Evolutionary conservation across 495 filamentous ascomycete genomes (phyloP).

Genomic region (Aspergillus baeticus): DNA sequence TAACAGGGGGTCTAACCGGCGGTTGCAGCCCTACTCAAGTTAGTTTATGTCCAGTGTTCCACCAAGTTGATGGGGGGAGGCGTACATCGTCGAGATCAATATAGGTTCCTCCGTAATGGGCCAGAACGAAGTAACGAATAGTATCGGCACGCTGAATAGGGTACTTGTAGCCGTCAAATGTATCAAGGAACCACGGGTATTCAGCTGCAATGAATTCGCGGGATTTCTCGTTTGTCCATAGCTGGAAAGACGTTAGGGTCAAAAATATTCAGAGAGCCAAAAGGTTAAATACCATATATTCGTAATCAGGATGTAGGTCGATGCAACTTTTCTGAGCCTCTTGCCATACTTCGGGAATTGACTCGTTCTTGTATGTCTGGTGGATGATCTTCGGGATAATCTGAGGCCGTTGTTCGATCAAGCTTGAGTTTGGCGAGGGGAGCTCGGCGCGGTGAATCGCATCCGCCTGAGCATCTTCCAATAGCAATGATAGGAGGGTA

Average conservation of each 20-base stretch:
- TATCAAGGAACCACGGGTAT: slow-evolving; percentile 85
- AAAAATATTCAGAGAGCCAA: background rate
- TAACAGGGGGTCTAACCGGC: slow-evolving; percentile 76
- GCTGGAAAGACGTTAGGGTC: slow-evolving; percentile 38
- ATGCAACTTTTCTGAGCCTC: slow-evolving; percentile 73
- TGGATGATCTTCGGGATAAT: slow-evolving; percentile 89
- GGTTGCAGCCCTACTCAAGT: slow-evolving; percentile 68
- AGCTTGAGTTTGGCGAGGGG: slow-evolving; percentile 59
- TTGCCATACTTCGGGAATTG: slow-evolving; percentile 72
- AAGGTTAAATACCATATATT: slow-evolving; percentile 66
- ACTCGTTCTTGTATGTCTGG: slow-evolving; percentile 79
- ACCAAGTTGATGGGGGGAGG: slow-evolving; percentile 14
- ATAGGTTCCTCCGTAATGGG: slow-evolving; percentile 82
- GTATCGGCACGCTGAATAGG: slow-evolving; percentile 85
- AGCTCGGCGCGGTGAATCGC: slow-evolving; percentile 64
- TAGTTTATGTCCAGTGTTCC: background rate
- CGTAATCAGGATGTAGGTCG: slow-evolving; percentile 72
- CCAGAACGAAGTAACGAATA: slow-evolving; percentile 85
- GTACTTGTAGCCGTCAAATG: slow-evolving; percentile 77
- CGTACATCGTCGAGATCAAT: slow-evolving; percentile 85
- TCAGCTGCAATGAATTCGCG: slow-evolving; percentile 73
- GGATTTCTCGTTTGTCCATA: slow-evolving; percentile 83
- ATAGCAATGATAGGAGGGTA: slow-evolving; percentile 61
- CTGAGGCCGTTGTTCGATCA: slow-evolving; percentile 58
- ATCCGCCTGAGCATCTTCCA: slow-evolving; percentile 65